Evolutionary conservation across 345 rosid species (phyloP).

Genomic region (Murraya paniculata): DNA sequence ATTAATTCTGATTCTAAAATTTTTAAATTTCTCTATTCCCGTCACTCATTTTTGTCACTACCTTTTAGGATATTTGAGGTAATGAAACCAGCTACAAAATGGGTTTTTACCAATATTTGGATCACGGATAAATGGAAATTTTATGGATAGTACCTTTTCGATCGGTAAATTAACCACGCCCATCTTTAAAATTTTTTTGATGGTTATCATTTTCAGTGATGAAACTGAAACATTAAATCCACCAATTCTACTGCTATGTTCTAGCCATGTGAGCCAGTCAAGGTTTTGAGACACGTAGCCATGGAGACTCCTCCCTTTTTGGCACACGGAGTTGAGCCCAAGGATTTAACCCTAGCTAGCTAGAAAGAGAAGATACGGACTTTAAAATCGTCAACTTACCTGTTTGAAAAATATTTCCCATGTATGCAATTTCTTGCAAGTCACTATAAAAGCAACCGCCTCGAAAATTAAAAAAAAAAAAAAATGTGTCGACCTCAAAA

Average conservation of each 20-base stretch:
- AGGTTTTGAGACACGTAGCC: not conserved
- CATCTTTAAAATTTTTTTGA: too few relatives aligned
- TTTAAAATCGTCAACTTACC: not conserved
- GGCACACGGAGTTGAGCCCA: not conserved
- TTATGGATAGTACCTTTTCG: too few relatives aligned
- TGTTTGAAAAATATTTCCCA: not conserved
- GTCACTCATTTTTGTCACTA: too few relatives aligned
- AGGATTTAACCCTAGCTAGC: too few relatives aligned
- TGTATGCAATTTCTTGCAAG: not conserved
- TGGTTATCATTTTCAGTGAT: not conserved
- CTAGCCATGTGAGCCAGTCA: not conserved
- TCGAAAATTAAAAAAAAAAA: not conserved
- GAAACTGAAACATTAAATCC: not conserved
- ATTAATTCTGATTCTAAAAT: too few relatives aligned
- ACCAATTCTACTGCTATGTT: not conserved
- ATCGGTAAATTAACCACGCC: too few relatives aligned
- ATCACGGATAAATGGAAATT: too few relatives aligned
- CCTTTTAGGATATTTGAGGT: too few relatives aligned
- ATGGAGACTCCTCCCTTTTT: not conserved
- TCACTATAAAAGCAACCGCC: not conserved
- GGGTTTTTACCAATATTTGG: too few relatives aligned
- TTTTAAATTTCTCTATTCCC: too few relatives aligned
- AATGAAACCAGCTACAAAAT: too few relatives aligned
- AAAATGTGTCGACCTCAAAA: not conserved
- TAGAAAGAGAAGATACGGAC: not conserved